Evolutionary conservation across 305 asterid species (phyloP), one percentile per base, ranked within the genome.

Genomic region (Petunia hybrid): DNA sequence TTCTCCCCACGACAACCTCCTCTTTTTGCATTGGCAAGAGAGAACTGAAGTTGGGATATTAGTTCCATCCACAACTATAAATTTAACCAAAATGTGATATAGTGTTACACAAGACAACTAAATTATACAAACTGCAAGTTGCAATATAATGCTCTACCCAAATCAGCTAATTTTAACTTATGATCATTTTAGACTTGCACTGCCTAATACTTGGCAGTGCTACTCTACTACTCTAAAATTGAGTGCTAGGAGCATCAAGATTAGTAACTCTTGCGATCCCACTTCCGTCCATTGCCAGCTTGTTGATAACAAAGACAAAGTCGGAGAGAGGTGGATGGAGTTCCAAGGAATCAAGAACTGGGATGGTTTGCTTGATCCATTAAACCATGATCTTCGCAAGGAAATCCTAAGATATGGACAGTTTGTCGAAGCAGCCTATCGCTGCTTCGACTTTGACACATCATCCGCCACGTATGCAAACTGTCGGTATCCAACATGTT

Each of bases 291-390:
- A 46, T 8, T 62, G 42, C 16, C 68, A 46, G 53, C 53, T 35
- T 10, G 12, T 22, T 60, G 31, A 22, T 1, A 3, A 62, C 4
- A 36, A 62, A 9, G 68, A 35, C n/a, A 9, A 9, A 62, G 77
- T 89, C 5, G 65, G 89, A 1, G 87, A 80, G 0, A 87, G 83
- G 12, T 95, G 99, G 99, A 91, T 80, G 98, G 99, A 95, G 38
- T 84, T 89, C 45, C 99, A 95, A 77, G 99, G 99, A 40, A 77
- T 90, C 81, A 88, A 87, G 82, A 87, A 93, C 46, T 95, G 99
- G 99, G 97, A 93, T 13, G 98, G 99, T 0, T 36, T 95, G 76
- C 89, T 95, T 4, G 97, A 95, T 79, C 99, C 99, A 0, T 95
- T 95, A 4, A 94, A 95, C 78, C 85, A 92, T 48, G 85, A 81